Percentiles rank a stretch among this genome's conserved stretches.
phyloP scores from a whole-genome alignment of 129 eudicot species.

The Sambucus nigra region DNA sequence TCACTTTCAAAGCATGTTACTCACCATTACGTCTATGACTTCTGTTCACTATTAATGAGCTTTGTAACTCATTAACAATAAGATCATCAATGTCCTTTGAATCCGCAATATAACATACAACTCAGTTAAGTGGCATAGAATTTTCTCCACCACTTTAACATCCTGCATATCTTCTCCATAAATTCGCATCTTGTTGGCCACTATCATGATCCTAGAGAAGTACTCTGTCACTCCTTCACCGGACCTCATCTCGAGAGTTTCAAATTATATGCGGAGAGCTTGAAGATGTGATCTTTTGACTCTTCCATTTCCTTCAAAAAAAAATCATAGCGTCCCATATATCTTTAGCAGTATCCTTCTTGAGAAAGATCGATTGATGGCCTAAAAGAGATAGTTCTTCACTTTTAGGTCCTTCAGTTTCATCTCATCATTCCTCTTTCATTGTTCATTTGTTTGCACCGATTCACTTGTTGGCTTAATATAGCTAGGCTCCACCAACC shows the following conservation, averaged over 20 bases:
- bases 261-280: neutral
- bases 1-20: conserved; percentile 3
- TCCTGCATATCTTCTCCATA: conserved; percentile 1
- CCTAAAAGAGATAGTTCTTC: too few relatives aligned
- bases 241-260: too few relatives aligned
- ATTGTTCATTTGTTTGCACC: neutral
- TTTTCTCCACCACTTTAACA: neutral
- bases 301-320: neutral
- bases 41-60: conserved; percentile 2
- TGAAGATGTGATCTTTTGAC: neutral
- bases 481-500: neutral
- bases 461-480: neutral
- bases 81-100: conserved; percentile 6
- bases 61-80: conserved; percentile 2
- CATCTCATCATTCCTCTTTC: neutral
- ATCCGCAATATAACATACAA: neutral
- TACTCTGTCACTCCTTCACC: too few relatives aligned
- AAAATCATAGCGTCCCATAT: too few relatives aligned
- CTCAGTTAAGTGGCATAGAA: neutral
- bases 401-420: conserved; percentile 2
- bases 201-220: too few relatives aligned
- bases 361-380: neutral
- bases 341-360: too few relatives aligned
- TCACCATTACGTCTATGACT: neutral
- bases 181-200: too few relatives aligned